Percentiles rank a stretch among this genome's conserved stretches.
Conservation (phyloP, 257 asterid species). For the Solanum lignicaule region DNA sequence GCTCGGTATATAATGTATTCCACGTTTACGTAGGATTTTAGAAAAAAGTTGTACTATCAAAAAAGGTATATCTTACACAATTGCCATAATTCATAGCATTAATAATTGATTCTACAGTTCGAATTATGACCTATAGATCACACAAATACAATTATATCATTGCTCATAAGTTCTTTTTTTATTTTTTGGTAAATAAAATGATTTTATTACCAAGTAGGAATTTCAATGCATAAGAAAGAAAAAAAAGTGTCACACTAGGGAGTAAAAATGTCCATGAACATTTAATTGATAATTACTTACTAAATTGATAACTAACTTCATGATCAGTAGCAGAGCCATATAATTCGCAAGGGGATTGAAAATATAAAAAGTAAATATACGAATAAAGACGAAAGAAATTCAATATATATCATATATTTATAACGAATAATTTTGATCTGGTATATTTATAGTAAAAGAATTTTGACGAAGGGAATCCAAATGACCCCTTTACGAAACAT, state of each 20-base stretch:
- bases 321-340: background rate
- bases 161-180: background rate
- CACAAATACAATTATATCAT: background rate
- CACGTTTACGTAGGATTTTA: background rate
- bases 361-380: background rate
- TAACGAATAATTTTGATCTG: too few species aligned
- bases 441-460: background rate
- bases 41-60: background rate
- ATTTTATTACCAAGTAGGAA: too few species aligned
- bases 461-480: background rate
- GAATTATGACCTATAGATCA: background rate
- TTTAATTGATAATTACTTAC: background rate
- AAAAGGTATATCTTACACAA: background rate
- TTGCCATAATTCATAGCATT: background rate
- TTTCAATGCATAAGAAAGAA: too few species aligned
- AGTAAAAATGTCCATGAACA: background rate
- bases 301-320: background rate
- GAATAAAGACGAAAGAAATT: too few species aligned
- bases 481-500: background rate
- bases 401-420: too few species aligned
- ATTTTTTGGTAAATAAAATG: too few species aligned
- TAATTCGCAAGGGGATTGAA: background rate
- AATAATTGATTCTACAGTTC: background rate
- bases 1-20: background rate
- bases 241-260: conserved; percentile 5